Base-by-base conservation (phyloP, 495 filamentous ascomycete species). In the Talaromyces proteolyticus region DNA sequence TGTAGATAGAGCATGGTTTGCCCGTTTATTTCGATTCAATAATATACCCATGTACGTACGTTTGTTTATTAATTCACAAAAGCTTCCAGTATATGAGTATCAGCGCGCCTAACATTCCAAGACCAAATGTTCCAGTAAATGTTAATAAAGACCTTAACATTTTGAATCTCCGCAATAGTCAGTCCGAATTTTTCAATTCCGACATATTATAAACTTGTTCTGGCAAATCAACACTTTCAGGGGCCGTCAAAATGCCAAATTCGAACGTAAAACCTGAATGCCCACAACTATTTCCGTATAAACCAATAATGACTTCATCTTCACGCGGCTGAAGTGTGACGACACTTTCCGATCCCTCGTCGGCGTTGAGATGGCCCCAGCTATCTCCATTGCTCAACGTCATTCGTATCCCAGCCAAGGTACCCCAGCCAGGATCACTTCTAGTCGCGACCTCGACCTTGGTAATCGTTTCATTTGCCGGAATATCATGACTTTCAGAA, bases 231-330 rank as follows among this genome's bases (percentile, higher is more conserved):
- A 63, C 55, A 26, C 52, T 55, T 49, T 58, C 63, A 2, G 66
- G 65, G 4, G 65, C 69, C 3, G 70, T 69, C 36, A 74, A 54
- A 39, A 74, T 74, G 4, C 69, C 70, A 51, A 74, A 74, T 37
- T 64, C 50, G 5, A 55, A 16, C 0, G 59, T 58, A 19, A 49
- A 57, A 5, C 50, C 50, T 10, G 2, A 43, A 5, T n/a, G 3
- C 8, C 11, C 14, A 3, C 50, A 53, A 42, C 63, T 74, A 45
- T 58, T 54, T 12, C 70, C 70, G 40, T 59, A 68, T 51, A 74
- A 74, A 2, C 70, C 70, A 23, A 74, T 60, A 54, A 74, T 67
- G 4, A 57, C 55, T 38, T 74, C 59, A 40, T 49, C 46, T 6
- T 44, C 22, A 16, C 21, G 55, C 14, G 68, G 65, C 42, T 63